These are phyloP conservation scores for Tuber borchii DNA, from an alignment of 495 filamentous ascomycete species.

Conservation along the genomic window DNA sequence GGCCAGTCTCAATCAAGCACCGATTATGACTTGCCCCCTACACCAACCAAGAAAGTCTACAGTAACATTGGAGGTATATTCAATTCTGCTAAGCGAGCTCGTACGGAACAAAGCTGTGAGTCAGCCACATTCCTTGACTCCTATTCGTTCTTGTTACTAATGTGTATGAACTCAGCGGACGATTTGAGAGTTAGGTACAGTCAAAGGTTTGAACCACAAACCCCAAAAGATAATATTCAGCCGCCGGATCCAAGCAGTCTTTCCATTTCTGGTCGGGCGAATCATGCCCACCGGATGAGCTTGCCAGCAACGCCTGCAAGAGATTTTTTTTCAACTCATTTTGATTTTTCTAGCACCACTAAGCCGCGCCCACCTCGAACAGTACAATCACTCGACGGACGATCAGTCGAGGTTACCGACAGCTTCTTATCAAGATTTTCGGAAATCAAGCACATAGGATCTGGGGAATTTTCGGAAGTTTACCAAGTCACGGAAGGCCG, in stretches of 20 bases:
- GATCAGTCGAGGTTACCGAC: constrained; percentile 32
- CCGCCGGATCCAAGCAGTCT: constrained; percentile 76
- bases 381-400: constrained; percentile 28
- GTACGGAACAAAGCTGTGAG: constrained; percentile 37
- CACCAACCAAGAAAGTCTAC: constrained; percentile 74
- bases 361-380: constrained; percentile 21
- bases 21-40: constrained; percentile 76
- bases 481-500: constrained; percentile 64
- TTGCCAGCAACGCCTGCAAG: constrained; percentile 25
- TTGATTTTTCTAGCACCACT: background rate
- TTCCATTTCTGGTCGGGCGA: constrained; percentile 59
- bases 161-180: background rate
- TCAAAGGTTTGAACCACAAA: constrained; percentile 61
- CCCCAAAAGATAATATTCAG: constrained; percentile 65
- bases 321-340: constrained; percentile 13
- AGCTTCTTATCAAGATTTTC: constrained; percentile 55
- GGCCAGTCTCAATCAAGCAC: constrained; percentile 32
- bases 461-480: constrained; percentile 87
- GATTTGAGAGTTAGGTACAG: background rate
- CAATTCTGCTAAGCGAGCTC: constrained; percentile 28
- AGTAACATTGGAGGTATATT: constrained; percentile 19
- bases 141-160: background rate
- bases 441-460: constrained; percentile 67
- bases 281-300: constrained; percentile 40
- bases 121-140: background rate